Evolutionary conservation across 2,329 filamentous ascomycete genomes (phyloP).

Genomic region (Fusarium udum): DNA sequence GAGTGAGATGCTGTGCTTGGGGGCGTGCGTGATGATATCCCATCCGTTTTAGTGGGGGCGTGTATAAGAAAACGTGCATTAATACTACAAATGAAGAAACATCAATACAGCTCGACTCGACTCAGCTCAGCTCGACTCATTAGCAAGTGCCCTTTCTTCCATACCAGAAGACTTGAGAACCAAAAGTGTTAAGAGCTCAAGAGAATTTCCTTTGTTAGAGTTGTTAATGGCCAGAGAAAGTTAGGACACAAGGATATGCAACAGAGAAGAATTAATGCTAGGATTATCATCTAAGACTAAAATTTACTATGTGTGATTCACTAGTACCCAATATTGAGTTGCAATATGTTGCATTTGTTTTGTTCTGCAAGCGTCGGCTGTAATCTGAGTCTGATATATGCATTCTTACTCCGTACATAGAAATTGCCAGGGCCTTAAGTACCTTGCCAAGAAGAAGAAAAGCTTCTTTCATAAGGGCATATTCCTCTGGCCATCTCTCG

Average conservation of each 20-base stretch:
- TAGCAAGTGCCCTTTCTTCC: neutral
- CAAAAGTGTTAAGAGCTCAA: neutral
- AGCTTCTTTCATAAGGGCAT: neutral
- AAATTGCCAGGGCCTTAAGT: neutral
- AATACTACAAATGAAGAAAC: neutral
- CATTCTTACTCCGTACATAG: neutral
- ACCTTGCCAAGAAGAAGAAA: too few species aligned
- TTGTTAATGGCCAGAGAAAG: neutral
- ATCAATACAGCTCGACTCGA: neutral
- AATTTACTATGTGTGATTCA: neutral
- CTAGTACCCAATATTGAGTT: neutral
- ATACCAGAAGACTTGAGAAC: neutral
- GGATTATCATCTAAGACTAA: neutral
- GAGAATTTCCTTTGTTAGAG: neutral
- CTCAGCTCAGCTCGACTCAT: neutral
- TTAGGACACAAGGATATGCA: neutral
- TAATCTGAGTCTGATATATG: neutral
- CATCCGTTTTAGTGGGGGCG: neutral
- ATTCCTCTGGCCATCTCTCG: neutral
- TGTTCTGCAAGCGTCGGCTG: neutral
- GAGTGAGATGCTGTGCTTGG: constrained; percentile 21
- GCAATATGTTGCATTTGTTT: neutral
- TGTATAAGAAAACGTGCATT: constrained; percentile 1
- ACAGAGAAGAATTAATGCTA: neutral
- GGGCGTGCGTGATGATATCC: neutral